These are phyloP conservation scores for Auricularia sp. DNA, from an alignment of 768 basidiomycete species.

Conservation along the genomic window DNA sequence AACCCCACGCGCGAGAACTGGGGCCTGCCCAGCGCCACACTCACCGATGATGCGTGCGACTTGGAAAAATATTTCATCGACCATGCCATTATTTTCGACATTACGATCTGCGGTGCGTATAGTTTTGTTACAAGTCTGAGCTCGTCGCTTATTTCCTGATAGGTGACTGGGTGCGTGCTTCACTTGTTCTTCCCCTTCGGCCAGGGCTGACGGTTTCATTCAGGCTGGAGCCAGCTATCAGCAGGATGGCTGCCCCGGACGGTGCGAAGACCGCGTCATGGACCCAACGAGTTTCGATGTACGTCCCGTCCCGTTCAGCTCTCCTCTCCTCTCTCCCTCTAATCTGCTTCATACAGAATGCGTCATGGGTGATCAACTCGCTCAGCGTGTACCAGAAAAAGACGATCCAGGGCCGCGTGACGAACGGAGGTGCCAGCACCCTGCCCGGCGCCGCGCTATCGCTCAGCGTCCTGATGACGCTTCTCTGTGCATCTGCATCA, in stretches of 20 bases:
- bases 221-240: slow-evolving; percentile 53
- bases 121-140: too few relatives aligned
- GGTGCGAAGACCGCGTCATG: slow-evolving; percentile 52
- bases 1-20: slow-evolving; percentile 45
- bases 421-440: neutral
- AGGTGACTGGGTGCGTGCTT: slow-evolving; percentile 3
- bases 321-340: slow-evolving; percentile 6
- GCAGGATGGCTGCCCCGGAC: slow-evolving; percentile 52
- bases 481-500: too few relatives aligned
- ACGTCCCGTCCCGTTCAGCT: slow-evolving; percentile 17
- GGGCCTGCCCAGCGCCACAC: slow-evolving; percentile 56
- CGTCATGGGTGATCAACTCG: slow-evolving; percentile 71
- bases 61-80: slow-evolving; percentile 50
- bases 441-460: too few relatives aligned
- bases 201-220: neutral
- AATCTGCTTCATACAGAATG: slow-evolving; percentile 40
- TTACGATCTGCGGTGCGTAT: slow-evolving; percentile 66
- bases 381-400: slow-evolving; percentile 66
- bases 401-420: slow-evolving; percentile 20
- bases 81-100: slow-evolving; percentile 71
- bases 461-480: too few relatives aligned
- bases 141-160: too few relatives aligned
- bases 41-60: slow-evolving; percentile 47
- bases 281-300: slow-evolving; percentile 67
- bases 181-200: neutral